Conservation (phyloP, 345 rosid species). For the Euphorbia lathyris region DNA sequence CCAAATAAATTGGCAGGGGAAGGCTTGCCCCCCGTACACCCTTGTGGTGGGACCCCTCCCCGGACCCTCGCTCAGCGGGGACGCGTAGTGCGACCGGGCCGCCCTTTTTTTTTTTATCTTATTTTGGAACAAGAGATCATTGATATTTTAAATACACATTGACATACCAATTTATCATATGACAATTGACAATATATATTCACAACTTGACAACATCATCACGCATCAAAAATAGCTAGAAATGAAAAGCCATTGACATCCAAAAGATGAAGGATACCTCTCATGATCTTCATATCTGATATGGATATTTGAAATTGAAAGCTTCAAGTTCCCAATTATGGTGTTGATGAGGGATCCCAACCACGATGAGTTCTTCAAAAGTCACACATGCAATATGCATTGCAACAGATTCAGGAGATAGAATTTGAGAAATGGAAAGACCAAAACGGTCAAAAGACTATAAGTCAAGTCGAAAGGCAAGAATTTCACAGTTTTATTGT, state of each 20-base stretch:
- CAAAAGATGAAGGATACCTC: slow-evolving; percentile 45
- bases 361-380: slow-evolving; percentile 87
- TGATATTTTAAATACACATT: not conserved
- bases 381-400: slow-evolving; percentile 26
- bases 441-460: slow-evolving; percentile 3
- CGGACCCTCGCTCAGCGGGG: too few species aligned
- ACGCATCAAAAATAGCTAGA: not conserved
- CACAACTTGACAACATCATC: not conserved
- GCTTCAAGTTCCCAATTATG: slow-evolving; percentile 90
- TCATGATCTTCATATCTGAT: slow-evolving; percentile 96
- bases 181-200: not conserved
- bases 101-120: too few species aligned
- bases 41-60: too few species aligned
- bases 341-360: slow-evolving; percentile 92
- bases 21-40: too few species aligned
- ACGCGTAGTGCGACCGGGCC: too few species aligned
- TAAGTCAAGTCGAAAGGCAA: not conserved
- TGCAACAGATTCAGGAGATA: slow-evolving; percentile 12
- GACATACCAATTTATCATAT: not conserved
- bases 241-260: not conserved
- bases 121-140: not conserved
- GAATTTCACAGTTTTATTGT: not conserved
- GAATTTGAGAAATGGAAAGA: slow-evolving; percentile 6
- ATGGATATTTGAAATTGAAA: slow-evolving; percentile 94
- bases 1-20: too few species aligned